Evolutionary conservation across 768 basidiomycete species (phyloP).

Genomic region (Suillus variegatus): DNA sequence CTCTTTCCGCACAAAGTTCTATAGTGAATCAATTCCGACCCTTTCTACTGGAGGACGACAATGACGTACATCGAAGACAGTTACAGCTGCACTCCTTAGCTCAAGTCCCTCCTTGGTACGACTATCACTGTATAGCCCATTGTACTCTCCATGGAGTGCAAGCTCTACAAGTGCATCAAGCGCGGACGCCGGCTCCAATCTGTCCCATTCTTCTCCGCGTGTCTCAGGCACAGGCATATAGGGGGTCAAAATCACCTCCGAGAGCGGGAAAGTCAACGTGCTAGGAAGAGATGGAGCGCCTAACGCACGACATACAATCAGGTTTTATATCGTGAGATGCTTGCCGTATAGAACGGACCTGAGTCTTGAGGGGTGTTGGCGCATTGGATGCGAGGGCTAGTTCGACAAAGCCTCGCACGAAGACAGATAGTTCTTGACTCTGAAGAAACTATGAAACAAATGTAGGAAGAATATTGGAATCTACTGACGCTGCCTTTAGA

Average conservation of each 20-base stretch:
- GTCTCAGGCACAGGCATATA: constrained; percentile 80
- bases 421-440: constrained; percentile 59
- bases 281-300: constrained; percentile 61
- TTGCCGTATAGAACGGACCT: constrained; percentile 45
- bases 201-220: constrained; percentile 91
- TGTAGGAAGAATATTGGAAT: constrained; percentile 8
- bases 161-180: constrained; percentile 83
- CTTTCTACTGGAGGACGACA: background rate
- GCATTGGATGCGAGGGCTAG: constrained; percentile 92
- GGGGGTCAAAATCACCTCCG: constrained; percentile 67
- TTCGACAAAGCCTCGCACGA: constrained; percentile 81
- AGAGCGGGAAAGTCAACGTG: constrained; percentile 59
- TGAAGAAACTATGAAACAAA: constrained; percentile 22
- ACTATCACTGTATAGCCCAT: constrained; percentile 59
- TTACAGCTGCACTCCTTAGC: constrained; percentile 73
- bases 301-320: constrained; percentile 35
- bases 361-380: constrained; percentile 83
- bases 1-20: constrained; percentile 80
- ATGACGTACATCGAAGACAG: constrained; percentile 77
- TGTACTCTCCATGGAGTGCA: constrained; percentile 86
- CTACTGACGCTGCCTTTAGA: constrained; percentile 65
- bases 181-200: constrained; percentile 77
- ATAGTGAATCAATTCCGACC: constrained; percentile 7
- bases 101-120: constrained; percentile 68
- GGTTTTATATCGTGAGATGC: constrained; percentile 12